A percentile compares a stretch with the other conserved stretches of the same genome.
Conservation (phyloP, 306 rosid species). For the Coriaria nepalensis region DNA sequence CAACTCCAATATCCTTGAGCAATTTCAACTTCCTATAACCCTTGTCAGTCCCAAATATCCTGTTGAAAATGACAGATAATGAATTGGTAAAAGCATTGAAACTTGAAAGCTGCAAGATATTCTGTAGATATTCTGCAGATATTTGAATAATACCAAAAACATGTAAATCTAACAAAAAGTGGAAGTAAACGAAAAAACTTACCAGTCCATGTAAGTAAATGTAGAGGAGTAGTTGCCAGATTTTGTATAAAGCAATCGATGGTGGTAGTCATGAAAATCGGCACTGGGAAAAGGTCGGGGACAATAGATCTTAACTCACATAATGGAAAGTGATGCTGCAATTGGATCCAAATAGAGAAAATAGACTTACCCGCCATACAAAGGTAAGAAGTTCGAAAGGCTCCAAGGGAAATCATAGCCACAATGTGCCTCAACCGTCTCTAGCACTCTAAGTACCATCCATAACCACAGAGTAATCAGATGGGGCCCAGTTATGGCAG, state of each 20-base stretch:
- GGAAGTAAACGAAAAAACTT: slow-evolving; percentile 15
- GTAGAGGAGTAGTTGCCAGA: slow-evolving; percentile 98
- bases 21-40: slow-evolving; percentile 82
- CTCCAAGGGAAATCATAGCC: slow-evolving; percentile 98
- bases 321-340: slow-evolving; percentile 1
- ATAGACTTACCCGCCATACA: slow-evolving; percentile 80
- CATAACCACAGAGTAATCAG: slow-evolving; percentile 86
- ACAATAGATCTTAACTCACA: slow-evolving; percentile 4
- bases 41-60: slow-evolving; percentile 76
- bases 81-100: not conserved
- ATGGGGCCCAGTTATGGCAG: slow-evolving; percentile 96
- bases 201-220: slow-evolving; percentile 90
- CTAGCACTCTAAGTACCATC: slow-evolving; percentile 86
- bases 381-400: slow-evolving; percentile 72
- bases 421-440: slow-evolving; percentile 93
- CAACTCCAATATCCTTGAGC: slow-evolving; percentile 34
- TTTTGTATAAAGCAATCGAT: slow-evolving; percentile 83
- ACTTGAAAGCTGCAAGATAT: too few relatives aligned
- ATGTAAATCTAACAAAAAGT: not conserved
- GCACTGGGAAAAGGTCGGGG: slow-evolving; percentile 40
- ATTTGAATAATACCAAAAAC: not conserved
- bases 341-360: slow-evolving; percentile 4
- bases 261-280: slow-evolving; percentile 96
- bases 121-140: too few relatives aligned
- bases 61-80: slow-evolving; percentile 9